Base-by-base conservation (phyloP, 208 protist genomes). In the Wallacemonas sp. region DNA sequence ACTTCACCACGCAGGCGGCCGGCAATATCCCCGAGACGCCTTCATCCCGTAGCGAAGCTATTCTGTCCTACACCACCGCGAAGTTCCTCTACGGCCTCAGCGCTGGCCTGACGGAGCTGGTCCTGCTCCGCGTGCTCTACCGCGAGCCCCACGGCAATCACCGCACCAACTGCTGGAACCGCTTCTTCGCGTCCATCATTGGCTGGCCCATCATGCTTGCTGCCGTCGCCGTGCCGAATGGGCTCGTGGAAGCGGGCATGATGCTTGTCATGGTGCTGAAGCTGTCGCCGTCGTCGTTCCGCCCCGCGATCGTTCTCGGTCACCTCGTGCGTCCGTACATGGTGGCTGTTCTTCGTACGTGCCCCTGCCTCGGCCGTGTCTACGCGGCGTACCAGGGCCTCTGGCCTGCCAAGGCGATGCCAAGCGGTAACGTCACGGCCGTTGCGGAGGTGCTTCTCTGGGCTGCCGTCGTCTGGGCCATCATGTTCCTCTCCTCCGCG, bases 71-170 rank as follows among this genome's bases (percentile, higher is more conserved):
- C 68, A 81, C 82, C 0, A 80, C 78, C 2, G 58, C 62, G 3
- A 90, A 93, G 74, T 78, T 88, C n/a, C 59, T 80, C 34, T 84
- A 82, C 61, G 72, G 78, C 8, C 42, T 79, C 17, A 81, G 86
- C 21, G 76, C 72, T 30, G 75, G 83, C 28, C 14, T 54, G 26
- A 71, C 67, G 14, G 70, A 89, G 70, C 38, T 89, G 49, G 21
- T 51, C 34, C 68, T 93, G n/a, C 44, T 93, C 6, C 63, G 66
- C 9, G 24, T 86, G 2, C 66, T 93, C 63, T 82, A 86, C 72
- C 60, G 67, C 53, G 69, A 82, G 68, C 76, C 64, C 17, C 75
- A 70, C 63, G 46, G 69, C 69, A 83, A 79, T 72, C 71, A 59
- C 31, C 71, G 59, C 47, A 42, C 30, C 45, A 83, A 87, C 70